These are phyloP conservation scores for Antitrichia curtipendula DNA, from an alignment of 225 moss, liverwort and hornwort species.

Conservation along the genomic window DNA sequence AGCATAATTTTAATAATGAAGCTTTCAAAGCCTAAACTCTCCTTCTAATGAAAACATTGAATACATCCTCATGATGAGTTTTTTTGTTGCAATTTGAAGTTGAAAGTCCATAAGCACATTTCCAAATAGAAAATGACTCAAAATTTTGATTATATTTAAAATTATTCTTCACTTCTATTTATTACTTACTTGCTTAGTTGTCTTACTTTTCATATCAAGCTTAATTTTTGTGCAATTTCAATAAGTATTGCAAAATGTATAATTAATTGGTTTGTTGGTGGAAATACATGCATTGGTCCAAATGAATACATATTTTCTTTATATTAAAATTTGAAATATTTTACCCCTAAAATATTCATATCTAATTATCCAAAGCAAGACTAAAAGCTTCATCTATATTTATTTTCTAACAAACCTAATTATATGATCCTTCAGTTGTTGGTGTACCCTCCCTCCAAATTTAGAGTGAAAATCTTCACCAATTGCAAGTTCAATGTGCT, in stretches of 20 bases:
- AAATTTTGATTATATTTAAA: neutral
- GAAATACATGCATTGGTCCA: fast-evolving
- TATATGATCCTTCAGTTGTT: neutral
- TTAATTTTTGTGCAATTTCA: neutral
- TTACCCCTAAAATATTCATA: neutral
- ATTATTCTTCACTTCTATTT: neutral
- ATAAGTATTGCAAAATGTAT: neutral
- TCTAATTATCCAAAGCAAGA: neutral
- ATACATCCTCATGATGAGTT: neutral
- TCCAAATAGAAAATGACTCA: neutral
- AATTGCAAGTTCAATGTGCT: neutral
- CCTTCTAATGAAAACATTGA: neutral
- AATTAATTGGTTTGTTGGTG: neutral
- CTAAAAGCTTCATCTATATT: neutral
- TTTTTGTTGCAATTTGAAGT: neutral
- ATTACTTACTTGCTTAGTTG: too few relatives aligned
- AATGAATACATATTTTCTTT: neutral
- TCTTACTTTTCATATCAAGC: neutral
- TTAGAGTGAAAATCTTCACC: neutral
- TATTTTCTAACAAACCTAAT: neutral
- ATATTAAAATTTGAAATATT: neutral
- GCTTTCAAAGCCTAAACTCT: neutral
- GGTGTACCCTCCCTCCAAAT: neutral
- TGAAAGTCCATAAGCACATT: neutral
- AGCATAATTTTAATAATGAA: neutral